Percentiles rank a stretch among this genome's conserved stretches.
Evolutionary conservation across 495 filamentous ascomycete species (phyloP).

Genomic region (Letharia columbiana): DNA sequence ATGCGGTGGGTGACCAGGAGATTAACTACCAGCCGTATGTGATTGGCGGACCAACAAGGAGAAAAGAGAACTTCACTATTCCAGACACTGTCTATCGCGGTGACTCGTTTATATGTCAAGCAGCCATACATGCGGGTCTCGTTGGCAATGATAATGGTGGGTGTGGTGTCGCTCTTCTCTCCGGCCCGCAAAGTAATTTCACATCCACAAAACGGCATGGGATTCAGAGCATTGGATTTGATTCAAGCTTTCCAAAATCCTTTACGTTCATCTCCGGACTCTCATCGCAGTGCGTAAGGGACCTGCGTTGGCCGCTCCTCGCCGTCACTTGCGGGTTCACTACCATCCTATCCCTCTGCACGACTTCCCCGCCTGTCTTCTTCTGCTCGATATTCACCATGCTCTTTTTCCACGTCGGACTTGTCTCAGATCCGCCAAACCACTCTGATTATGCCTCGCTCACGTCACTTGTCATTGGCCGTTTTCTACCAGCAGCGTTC

Average conservation of each 20-base stretch:
- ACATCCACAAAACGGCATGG: slow-evolving; percentile 50
- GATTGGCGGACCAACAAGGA: slow-evolving; percentile 57
- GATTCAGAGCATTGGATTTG: slow-evolving; percentile 59
- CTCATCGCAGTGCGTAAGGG: slow-evolving; percentile 44
- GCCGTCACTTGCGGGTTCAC: slow-evolving; percentile 65
- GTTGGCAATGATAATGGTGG: slow-evolving; percentile 61
- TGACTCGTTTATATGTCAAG: slow-evolving; percentile 74
- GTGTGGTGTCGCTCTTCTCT: slow-evolving; percentile 61
- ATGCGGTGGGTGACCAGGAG: slow-evolving; percentile 65
- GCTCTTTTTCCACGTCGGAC: slow-evolving; percentile 67
- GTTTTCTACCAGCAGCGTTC: slow-evolving; percentile 70
- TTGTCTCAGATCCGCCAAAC: slow-evolving; percentile 68
- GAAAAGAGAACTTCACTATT: slow-evolving; percentile 28
- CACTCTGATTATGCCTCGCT: slow-evolving; percentile 47
- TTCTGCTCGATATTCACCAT: slow-evolving; percentile 65
- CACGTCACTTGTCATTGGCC: slow-evolving; percentile 60
- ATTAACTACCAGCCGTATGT: slow-evolving; percentile 63
- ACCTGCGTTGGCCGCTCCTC: slow-evolving; percentile 66
- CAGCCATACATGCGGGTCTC: slow-evolving; percentile 71
- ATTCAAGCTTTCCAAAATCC: slow-evolving; percentile 68
- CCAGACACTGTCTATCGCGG: slow-evolving; percentile 57
- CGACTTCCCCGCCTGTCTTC: slow-evolving; percentile 56
- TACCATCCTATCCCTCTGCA: slow-evolving; percentile 57
- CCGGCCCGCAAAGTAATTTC: slow-evolving; percentile 60
- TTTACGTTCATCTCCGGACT: slow-evolving; percentile 50